These are phyloP conservation scores for Aspergillus wentii DNA, from an alignment of 495 filamentous ascomycete species.

Conservation along the genomic window DNA sequence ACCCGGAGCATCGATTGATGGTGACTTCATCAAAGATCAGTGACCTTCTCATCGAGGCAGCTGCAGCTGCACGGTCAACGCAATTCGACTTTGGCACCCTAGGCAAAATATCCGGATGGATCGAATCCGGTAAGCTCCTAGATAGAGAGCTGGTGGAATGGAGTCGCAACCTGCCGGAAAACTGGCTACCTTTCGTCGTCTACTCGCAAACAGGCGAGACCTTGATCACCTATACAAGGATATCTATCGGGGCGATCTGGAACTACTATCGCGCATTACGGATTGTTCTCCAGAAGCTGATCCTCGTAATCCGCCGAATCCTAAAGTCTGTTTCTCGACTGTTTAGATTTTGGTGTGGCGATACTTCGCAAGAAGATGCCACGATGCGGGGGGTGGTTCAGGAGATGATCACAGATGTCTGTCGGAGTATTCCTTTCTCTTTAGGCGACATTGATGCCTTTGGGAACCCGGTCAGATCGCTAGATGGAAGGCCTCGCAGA, in stretches of 20 bases:
- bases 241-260: conserved; percentile 30
- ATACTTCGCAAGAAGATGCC: conserved; percentile 9
- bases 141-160: conserved; percentile 33
- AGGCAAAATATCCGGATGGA: conserved; percentile 17
- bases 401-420: conserved; percentile 36
- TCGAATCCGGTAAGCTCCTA: conserved; percentile 17
- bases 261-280: conserved; percentile 37
- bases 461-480: conserved; percentile 19
- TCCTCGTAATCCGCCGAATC: conserved; percentile 22
- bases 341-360: too few species aligned
- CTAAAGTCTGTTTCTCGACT: conserved; percentile 11
- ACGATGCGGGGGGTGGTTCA: conserved; percentile 17
- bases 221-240: conserved; percentile 30
- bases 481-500: conserved; percentile 7
- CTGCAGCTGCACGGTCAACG: conserved; percentile 7
- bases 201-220: conserved; percentile 28
- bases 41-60: conserved; percentile 22
- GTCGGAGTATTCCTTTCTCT: conserved; percentile 35
- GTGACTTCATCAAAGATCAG: conserved; percentile 27
- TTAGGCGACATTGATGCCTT: conserved; percentile 33
- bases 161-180: conserved; percentile 27
- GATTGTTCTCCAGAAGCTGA: conserved; percentile 29
- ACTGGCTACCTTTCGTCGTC: conserved; percentile 34
- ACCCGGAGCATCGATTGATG: conserved; percentile 36
- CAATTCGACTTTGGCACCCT: conserved; percentile 13